Conservation (phyloP, 108 stramenopile species). For the Nitzschia inconspicua region DNA sequence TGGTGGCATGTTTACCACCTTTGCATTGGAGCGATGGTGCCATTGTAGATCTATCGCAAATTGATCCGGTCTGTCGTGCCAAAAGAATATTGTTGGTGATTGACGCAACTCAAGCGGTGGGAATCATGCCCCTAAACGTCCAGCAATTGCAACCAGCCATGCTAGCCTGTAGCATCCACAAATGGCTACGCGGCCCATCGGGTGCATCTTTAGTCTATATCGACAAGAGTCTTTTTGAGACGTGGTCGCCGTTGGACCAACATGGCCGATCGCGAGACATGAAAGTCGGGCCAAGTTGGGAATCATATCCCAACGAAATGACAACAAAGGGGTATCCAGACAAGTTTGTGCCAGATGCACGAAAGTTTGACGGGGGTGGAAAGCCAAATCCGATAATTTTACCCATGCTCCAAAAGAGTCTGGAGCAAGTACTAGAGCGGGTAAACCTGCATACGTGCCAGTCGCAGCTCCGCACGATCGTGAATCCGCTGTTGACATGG, state of each 20-base stretch:
- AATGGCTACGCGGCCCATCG: conserved; percentile 37
- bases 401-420: conserved; percentile 40
- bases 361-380: conserved; percentile 55
- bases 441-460: conserved; percentile 22
- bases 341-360: conserved; percentile 41
- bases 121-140: conserved; percentile 28
- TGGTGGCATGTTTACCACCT: conserved; percentile 43
- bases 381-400: conserved; percentile 40
- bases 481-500: conserved; percentile 35
- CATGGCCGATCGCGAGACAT: conserved; percentile 40
- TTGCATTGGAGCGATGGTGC: conserved; percentile 56
- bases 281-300: conserved; percentile 7
- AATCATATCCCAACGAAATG: conserved; percentile 30
- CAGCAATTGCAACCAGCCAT: conserved; percentile 20
- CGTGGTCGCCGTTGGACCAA: conserved; percentile 49
- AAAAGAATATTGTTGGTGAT: conserved; percentile 28
- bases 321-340: conserved; percentile 39
- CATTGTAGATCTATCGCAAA: conserved; percentile 33
- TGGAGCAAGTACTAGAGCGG: conserved; percentile 29
- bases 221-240: conserved; percentile 10
- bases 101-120: conserved; percentile 53
- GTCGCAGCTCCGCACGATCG: conserved; percentile 16
- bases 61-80: conserved; percentile 27
- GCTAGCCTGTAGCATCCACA: conserved; percentile 45
- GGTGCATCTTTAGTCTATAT: conserved; percentile 21